Conservation (phyloP, 2,329 filamentous ascomycete genomes). For the Apiospora aurea region DNA sequence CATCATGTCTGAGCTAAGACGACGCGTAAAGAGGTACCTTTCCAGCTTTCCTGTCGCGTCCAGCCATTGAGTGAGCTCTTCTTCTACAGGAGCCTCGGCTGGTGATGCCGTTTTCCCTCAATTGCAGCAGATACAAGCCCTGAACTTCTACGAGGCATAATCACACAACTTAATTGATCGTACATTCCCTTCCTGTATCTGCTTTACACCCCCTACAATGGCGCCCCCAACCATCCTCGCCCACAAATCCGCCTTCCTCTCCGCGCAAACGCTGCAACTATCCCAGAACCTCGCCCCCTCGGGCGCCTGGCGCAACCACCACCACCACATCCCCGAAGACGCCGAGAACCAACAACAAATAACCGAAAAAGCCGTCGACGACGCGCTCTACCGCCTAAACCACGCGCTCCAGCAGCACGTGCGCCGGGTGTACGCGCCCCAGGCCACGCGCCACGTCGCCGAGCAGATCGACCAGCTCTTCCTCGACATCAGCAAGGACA, state of each 20-base stretch:
- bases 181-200: background rate
- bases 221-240: conserved; percentile 63
- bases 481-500: conserved; percentile 52
- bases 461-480: conserved; percentile 76
- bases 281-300: conserved; percentile 65
- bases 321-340: conserved; percentile 40
- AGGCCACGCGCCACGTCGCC: conserved; percentile 74
- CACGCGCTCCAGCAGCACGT: conserved; percentile 69
- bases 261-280: conserved; percentile 67
- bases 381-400: conserved; percentile 66
- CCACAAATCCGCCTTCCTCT: conserved; percentile 70
- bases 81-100: background rate
- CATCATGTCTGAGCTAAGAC: background rate
- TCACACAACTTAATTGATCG: background rate
- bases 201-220: conserved; percentile 30
- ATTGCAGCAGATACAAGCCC: background rate
- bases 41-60: background rate
- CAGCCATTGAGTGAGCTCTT: background rate
- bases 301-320: conserved; percentile 54
- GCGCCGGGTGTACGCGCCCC: conserved; percentile 69
- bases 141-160: background rate
- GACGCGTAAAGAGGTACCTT: conserved; percentile 4
- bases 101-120: background rate
- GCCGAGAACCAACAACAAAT: conserved; percentile 44
- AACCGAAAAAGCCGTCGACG: conserved; percentile 59